phyloP scores from a whole-genome alignment of 2,329 filamentous ascomycete genomes.

The Chaetomium olivaceum region DNA sequence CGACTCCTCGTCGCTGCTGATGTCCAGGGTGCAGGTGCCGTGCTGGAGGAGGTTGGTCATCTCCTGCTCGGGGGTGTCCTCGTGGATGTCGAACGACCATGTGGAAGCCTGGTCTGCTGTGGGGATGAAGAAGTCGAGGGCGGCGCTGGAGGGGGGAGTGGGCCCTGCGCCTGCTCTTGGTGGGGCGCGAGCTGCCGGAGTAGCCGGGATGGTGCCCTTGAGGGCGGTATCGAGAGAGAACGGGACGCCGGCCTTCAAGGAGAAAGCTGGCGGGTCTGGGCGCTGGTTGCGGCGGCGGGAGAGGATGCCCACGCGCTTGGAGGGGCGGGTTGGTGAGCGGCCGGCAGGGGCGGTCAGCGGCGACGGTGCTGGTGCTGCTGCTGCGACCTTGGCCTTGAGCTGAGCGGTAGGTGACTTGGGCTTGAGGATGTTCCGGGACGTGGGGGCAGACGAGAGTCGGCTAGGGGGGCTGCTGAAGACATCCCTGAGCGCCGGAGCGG shows the following conservation, averaged over 20 bases:
- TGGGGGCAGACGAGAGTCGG: conserved; percentile 41
- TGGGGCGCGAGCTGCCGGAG: conserved; percentile 40
- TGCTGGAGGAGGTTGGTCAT: conserved; percentile 93
- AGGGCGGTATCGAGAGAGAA: conserved; percentile 86
- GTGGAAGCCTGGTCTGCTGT: conserved; percentile 56
- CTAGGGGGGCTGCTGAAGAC: conserved; percentile 39
- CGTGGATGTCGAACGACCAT: conserved; percentile 94
- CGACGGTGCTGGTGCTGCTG: conserved; percentile 45
- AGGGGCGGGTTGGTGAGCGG: conserved; percentile 70
- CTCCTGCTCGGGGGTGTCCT: conserved; percentile 87
- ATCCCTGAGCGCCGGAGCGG: conserved; percentile 37
- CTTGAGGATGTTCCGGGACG: conserved; percentile 50
- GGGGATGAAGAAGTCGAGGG: conserved; percentile 42
- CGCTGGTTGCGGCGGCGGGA: conserved; percentile 67
- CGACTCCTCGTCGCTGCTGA: conserved; percentile 82
- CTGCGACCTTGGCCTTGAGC: conserved; percentile 45
- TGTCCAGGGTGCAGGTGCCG: conserved; percentile 81
- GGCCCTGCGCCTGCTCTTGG: conserved; percentile 32
- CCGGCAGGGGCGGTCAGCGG: conserved; percentile 71
- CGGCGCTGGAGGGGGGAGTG: neutral
- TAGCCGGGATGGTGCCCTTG: conserved; percentile 71
- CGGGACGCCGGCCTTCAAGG: conserved; percentile 55
- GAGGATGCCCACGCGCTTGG: conserved; percentile 68
- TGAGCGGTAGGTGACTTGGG: conserved; percentile 55
- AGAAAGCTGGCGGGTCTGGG: conserved; percentile 68